A percentile compares a stretch with the other conserved stretches of the same genome.
Evolutionary conservation across 345 rosid species (phyloP).

Genomic region (Euclidium syriacum): DNA sequence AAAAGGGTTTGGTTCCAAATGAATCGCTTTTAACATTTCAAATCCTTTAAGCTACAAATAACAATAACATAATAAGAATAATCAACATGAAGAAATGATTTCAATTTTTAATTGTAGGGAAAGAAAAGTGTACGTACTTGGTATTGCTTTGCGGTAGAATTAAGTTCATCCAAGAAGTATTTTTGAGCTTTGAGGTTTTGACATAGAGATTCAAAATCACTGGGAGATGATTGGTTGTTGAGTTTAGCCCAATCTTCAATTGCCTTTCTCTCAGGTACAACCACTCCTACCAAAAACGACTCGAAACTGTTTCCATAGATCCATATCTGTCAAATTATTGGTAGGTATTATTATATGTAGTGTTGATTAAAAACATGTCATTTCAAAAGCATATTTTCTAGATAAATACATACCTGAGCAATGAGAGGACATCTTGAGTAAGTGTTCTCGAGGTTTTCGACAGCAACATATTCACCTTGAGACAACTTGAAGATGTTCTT

Average conservation of each 20-base stretch:
- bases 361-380: background rate
- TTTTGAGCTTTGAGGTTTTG: conserved; percentile 58
- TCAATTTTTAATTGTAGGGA: background rate
- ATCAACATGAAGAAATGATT: background rate
- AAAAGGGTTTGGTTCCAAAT: conserved; percentile 73
- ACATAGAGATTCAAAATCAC: conserved; percentile 66
- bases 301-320: conserved; percentile 93
- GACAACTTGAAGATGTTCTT: conserved; percentile 95
- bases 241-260: conserved; percentile 76
- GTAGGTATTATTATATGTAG: background rate
- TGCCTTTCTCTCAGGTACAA: conserved; percentile 64
- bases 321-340: conserved; percentile 58
- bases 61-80: background rate
- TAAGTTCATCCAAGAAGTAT: conserved; percentile 74
- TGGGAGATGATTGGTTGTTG: conserved; percentile 29
- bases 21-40: conserved; percentile 78
- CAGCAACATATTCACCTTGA: conserved; percentile 95
- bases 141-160: conserved; percentile 56
- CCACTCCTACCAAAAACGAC: conserved; percentile 84
- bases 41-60: conserved; percentile 69
- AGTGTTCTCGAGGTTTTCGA: conserved; percentile 71
- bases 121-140: conserved; percentile 39
- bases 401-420: conserved; percentile 51
- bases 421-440: conserved; percentile 67
- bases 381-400: background rate